Base-by-base conservation (phyloP, 495 filamentous ascomycete genomes). In the Lepidopterella palustris region DNA sequence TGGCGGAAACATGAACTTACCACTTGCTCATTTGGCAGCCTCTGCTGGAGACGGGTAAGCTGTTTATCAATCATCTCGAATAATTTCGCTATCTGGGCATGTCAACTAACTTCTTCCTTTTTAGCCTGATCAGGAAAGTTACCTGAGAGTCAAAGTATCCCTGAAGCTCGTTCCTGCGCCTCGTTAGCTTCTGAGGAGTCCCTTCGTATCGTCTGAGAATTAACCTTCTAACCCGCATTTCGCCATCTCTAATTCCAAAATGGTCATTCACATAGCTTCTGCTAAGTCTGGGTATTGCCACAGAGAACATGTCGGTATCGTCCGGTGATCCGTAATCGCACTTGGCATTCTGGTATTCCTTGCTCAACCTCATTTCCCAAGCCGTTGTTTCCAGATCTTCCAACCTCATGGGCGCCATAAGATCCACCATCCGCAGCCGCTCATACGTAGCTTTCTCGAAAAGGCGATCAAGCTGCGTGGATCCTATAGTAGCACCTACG, bases 51-150 rank as follows among this genome's bases (percentile, higher is more conserved):
- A 60, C 75, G 74, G 28, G 76, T 66, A 4, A 84, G 74, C 60
- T 85, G 82, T 45, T 75, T 71, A 62, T 81, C 74, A 20, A 85
- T 75, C 21, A 78, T 71, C 20, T 63, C 60, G 45, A 75, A 75
- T 51, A 84, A 81, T 39, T 75, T 74, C 5, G 79, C 67, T 26
- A 82, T 70, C 54, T 83, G 82, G 0, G 60, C 59, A 2, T 13
- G 6, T 45, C 18, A 23, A 32, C 9, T 15, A 42, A 2, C 8
- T n/a, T n/a, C n/a, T 35, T 35, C 31, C 23, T 24, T 49, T 24
- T 21, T 10, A 24, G 23, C n/a, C 45, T 49, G 2, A 21, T 1
- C 21, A 24, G 31, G 31, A 24, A 32, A 42, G 26, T 23, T 24
- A 59, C 57, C 51, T 61, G 45, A 10, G 29, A 25, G 53, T 86